Evolutionary conservation across 345 rosid genomes (phyloP), one percentile per base, ranked within the genome.

Genomic region (Eucalyptus fibrosa): DNA sequence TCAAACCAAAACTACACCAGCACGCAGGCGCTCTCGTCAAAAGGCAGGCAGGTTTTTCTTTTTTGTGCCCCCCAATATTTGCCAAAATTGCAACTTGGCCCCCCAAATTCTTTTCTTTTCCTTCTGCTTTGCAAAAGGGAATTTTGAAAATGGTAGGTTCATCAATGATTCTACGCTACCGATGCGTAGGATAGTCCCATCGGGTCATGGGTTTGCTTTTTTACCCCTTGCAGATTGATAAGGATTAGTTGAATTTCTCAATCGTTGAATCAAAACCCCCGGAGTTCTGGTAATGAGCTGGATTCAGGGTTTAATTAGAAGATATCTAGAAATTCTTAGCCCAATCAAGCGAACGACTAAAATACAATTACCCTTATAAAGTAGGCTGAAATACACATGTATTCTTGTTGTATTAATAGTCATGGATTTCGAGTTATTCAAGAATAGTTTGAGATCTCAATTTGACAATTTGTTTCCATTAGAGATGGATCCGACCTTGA

Each of bases 1-100:
- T 92, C 91, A 93, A 93, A 93, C 90, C 90, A 91, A 69, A 56
- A 19, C 62, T 51, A 12, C 55, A 30, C 5, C 87, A 8, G 26
- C 62, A 86, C 19, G 62, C 56, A 86, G 88, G 28, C 26, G 28
- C 16, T 51, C 62, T 86, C 18, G 9, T 86, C 62, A 86, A 86
- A 19, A 34, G 44, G 40, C 62, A 77, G 83, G 47, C 83, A 12
- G 47, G 47, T 5, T 72, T 77, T 23, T 37, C 15, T 37, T 24
- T 21, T 77, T 77, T 12, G 85, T 12, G 47, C 47, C 85, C 83
- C 47, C 5, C 8, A 8, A 19, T 4, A 8, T 77, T 77, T 40
- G 16, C 47, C 14, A 37, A 40, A 77, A 77, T 77, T 77, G 28
- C 85, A 40, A 77, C 16, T 77, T 40, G 30, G 47, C 7, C 85